Conservation (phyloP, 805 yeast species). For the Tetrapisispora nanseiensis region DNA sequence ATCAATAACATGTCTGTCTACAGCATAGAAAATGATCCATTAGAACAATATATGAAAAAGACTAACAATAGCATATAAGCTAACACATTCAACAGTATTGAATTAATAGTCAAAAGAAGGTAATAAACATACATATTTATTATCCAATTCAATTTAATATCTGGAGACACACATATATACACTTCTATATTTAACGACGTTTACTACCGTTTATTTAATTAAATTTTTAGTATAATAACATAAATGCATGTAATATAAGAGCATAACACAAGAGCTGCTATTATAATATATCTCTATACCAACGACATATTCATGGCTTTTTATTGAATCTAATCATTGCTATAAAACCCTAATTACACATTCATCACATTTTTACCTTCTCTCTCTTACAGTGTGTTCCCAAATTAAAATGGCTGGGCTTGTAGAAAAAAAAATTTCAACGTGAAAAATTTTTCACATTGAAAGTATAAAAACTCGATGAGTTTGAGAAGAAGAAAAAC, state of each 20-base stretch:
- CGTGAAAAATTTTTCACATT: background rate
- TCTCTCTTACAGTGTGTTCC: no score
- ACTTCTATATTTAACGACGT: background rate
- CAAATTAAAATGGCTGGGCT: no score
- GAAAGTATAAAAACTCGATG: background rate
- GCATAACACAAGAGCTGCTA: no score
- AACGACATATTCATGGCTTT: no score
- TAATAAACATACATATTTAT: no score
- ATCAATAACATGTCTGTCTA: slow-evolving; percentile 39
- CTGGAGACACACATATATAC: no score
- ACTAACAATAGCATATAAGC: slow-evolving; percentile 29
- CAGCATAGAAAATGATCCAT: slow-evolving; percentile 47
- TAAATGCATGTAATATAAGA: background rate
- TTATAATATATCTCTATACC: no score
- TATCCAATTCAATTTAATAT: no score
- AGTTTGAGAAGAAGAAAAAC: background rate
- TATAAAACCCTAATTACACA: background rate
- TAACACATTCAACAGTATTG: no score
- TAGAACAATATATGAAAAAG: slow-evolving; percentile 36
- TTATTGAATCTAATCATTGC: no score
- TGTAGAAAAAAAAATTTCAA: background rate
- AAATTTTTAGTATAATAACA: background rate
- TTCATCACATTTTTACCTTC: no score
- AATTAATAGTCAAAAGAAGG: no score
- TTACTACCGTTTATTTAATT: background rate